Evolutionary conservation across 257 asterid genomes (phyloP), one percentile per base, ranked within the genome.

Genomic region (Penstemon newberryi): DNA sequence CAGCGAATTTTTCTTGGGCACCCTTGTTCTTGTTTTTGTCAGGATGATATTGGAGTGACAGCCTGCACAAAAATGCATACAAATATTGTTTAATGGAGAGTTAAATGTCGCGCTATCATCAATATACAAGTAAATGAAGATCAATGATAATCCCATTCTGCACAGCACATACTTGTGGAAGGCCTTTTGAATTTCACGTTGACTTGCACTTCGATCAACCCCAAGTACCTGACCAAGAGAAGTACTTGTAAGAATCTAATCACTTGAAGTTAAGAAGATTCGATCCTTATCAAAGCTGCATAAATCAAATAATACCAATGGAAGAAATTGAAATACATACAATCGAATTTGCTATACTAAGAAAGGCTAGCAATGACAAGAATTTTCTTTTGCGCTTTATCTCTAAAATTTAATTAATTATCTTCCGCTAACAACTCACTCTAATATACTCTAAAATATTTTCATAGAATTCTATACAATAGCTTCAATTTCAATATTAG

Each of bases 21-120:
- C 95, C 95, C 82, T 94, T 89, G 60, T 73, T 76, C 81, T 94
- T 94, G 87, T 94, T 94, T 77, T 94, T 94, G 77, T 94, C 99
- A 0, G 99, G 99, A 80, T 94, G 99, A 79, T 94, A 94, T 74
- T 89, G 78, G 63, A 94, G 96, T 12, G 99, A 94, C 56, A 91
- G 80, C 86, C 97, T 94, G 80, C 69, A 73, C 55, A 46, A 33
- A 42, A 61, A 69, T 25, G 53, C 63, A 75, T 42, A 51, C 0
- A 38, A 43, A 53, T 39, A 59, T 66, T 60, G 13, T 57, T 38
- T 15, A 66, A 18, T 41, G 12, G 63, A 51, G 60, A 43, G 58
- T 36, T 60, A 63, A 42, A 56, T 58, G 36, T 55, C 2, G 2
- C 56, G 49, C 36, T 53, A 46, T 52, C 62, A 36, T 7, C 5